These are phyloP conservation scores for Auricularia sp. DNA, from an alignment of 768 basidiomycete genomes.

Conservation along the genomic window DNA sequence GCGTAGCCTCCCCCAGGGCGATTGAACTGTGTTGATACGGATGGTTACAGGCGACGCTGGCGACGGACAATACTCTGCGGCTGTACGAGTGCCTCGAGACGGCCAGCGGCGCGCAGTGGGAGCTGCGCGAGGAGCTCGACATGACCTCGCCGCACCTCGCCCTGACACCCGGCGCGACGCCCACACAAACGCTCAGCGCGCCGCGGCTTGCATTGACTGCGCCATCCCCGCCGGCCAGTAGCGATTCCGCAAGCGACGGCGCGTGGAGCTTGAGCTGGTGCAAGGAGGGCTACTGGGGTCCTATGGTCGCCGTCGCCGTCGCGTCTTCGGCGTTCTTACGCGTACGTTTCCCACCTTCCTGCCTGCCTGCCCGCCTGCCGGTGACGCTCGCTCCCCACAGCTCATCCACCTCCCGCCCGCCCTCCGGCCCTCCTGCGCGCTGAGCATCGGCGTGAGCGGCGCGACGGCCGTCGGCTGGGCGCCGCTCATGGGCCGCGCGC, in stretches of 20 bases:
- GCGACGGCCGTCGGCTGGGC: constrained; percentile 89
- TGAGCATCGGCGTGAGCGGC: constrained; percentile 45
- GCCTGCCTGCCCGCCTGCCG: neutral
- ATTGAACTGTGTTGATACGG: neutral
- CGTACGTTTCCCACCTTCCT: constrained; percentile 30
- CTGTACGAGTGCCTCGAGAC: constrained; percentile 84
- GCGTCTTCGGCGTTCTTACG: constrained; percentile 70
- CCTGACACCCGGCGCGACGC: constrained; percentile 35
- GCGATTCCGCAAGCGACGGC: constrained; percentile 60
- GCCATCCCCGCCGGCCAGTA: constrained; percentile 3
- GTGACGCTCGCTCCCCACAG: constrained; percentile 26
- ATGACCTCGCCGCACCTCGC: constrained; percentile 30
- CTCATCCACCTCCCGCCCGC: constrained; percentile 66
- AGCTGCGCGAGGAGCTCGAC: no score
- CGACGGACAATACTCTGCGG: constrained; percentile 79
- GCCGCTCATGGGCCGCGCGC: constrained; percentile 85
- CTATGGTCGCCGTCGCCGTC: constrained; percentile 67
- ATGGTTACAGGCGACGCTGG: constrained; percentile 61
- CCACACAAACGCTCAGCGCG: constrained; percentile 1
- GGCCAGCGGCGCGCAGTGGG: constrained; percentile 20
- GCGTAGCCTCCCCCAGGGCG: neutral
- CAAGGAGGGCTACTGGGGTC: constrained; percentile 93
- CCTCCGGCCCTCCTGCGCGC: constrained; percentile 53
- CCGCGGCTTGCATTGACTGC: constrained; percentile 1
- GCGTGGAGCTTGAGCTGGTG: constrained; percentile 96